Conservation (phyloP, 306 rosid genomes). For the Sicyos edulis region DNA sequence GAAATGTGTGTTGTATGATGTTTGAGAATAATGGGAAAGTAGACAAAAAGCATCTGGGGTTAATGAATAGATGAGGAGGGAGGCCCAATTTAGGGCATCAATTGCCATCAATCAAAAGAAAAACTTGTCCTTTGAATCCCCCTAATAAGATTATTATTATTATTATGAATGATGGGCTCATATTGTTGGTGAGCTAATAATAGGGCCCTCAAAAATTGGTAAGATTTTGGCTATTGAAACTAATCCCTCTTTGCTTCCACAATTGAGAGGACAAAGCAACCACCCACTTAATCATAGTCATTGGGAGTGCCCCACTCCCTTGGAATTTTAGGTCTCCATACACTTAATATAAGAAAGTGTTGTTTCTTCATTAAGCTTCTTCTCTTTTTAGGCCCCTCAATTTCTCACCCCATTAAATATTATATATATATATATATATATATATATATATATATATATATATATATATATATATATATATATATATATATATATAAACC, state of each 20-base stretch:
- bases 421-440: too few relatives aligned
- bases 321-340: neutral
- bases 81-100: too few relatives aligned
- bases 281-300: slow-evolving; percentile 19
- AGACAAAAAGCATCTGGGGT: too few relatives aligned
- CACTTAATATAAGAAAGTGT: neutral
- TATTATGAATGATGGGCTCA: slow-evolving; percentile 16
- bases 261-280: slow-evolving; percentile 22
- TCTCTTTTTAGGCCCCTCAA: slow-evolving; percentile 17
- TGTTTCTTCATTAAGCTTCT: slow-evolving; percentile 12
- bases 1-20: too few relatives aligned
- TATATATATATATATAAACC: too few relatives aligned
- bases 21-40: too few relatives aligned
- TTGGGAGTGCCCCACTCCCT: neutral
- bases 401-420: too few relatives aligned
- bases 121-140: neutral
- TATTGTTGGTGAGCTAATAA: slow-evolving; percentile 4
- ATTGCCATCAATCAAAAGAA: too few relatives aligned
- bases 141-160: too few relatives aligned
- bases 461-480: too few relatives aligned
- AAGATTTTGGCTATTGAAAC: neutral
- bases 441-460: too few relatives aligned
- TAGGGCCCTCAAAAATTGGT: slow-evolving; percentile 15
- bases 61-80: too few relatives aligned
- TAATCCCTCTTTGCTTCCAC: neutral